Conservation (phyloP, 495 filamentous ascomycete species). For the Neurospora sp. region DNA sequence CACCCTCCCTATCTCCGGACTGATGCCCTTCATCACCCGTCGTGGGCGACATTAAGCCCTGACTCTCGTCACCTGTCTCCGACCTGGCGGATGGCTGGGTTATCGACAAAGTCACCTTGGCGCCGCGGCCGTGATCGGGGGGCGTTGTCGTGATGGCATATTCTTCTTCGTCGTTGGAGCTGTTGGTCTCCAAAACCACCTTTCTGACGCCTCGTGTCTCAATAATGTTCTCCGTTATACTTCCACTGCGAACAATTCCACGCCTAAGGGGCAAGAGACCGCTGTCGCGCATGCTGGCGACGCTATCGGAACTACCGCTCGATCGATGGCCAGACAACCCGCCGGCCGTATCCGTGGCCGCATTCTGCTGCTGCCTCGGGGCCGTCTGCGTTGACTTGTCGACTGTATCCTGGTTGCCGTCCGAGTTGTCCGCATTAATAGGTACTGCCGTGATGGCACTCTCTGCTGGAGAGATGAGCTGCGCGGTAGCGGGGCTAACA, state of each 20-base stretch:
- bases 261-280: slow-evolving; percentile 27
- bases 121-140: slow-evolving; percentile 6
- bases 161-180: slow-evolving; percentile 31
- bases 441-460: neutral
- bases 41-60: slow-evolving; percentile 5
- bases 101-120: neutral
- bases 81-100: neutral
- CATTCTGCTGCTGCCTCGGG: slow-evolving; percentile 7
- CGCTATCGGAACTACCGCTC: slow-evolving; percentile 15
- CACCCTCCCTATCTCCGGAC: slow-evolving; percentile 9
- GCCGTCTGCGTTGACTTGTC: neutral
- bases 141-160: slow-evolving; percentile 4
- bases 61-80: slow-evolving; percentile 6
- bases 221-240: slow-evolving; percentile 80
- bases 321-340: neutral
- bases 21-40: slow-evolving; percentile 5
- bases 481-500: slow-evolving; percentile 24
- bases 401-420: neutral
- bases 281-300: slow-evolving; percentile 9
- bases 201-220: slow-evolving; percentile 77
- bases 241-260: slow-evolving; percentile 63
- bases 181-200: slow-evolving; percentile 68
- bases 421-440: neutral
- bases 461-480: slow-evolving; percentile 18
- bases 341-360: slow-evolving; percentile 15